Base-by-base conservation (phyloP, 495 filamentous ascomycete species). In the Podospora pseudocomata region DNA sequence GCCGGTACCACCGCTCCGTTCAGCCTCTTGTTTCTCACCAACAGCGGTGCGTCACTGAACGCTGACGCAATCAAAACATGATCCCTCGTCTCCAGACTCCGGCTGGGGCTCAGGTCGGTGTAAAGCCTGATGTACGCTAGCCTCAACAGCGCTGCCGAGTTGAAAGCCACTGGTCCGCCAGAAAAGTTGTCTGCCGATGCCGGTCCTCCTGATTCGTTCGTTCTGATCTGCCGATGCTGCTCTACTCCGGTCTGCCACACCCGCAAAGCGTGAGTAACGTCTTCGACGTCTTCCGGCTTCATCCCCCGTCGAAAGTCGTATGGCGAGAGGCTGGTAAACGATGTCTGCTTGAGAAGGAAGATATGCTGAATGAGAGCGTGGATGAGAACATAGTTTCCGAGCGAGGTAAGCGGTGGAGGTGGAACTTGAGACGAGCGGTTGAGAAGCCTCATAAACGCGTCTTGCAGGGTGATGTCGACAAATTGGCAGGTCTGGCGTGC, bases 281-380 rank as follows among this genome's bases (percentile, higher is more conserved):
- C 81, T 11, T 86, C 80, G 4, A 89, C 84, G 34, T 89, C 85
- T 3, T 86, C 79, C 2, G 82, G 78, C 11, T 82, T 84, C 26
- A 88, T 70, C 0, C 83, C 82, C 27, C 83, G 74, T 30, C 79
- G 78, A 2, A 73, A 73, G 2, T 79, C 80, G 30, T 83, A 85
- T 0, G 79, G 75, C 0, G 83, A 83, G 54, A 70, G 79, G 63
- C 72, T 72, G 6, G 78, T 79, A 27, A 81, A 79, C 0, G 82
- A 85, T 4, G 86, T 84, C 68, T 91, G 86, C 60, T 88, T 89
- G 44, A 88, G 80, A 18, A 89, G 66, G 75, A 87, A 91, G 28
- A 92, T 90, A 59, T 90, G 86, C 69, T 92, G 89, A 16, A 90
- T 82, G 63, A 92, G 76, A 0, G 87, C 89, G 69, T 89, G 86